Percentiles rank a stretch among this genome's conserved stretches.
Conservation (phyloP, 2,329 filamentous ascomycete genomes). For the Alternaria sp. region DNA sequence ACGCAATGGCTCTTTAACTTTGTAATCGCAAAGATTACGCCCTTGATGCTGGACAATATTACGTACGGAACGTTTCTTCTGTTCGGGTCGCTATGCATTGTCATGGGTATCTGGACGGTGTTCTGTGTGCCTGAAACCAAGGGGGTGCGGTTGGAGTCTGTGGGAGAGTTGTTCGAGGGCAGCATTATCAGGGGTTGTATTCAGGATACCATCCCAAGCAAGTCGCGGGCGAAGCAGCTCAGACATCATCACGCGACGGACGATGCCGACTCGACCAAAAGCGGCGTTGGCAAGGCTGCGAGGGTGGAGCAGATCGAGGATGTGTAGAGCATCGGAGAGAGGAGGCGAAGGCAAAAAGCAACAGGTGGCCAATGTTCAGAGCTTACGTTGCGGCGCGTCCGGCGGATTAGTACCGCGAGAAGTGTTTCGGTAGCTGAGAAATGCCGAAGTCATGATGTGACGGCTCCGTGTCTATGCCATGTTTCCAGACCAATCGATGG, state of each 20-base stretch:
- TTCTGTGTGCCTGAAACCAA: slow-evolving; percentile 57
- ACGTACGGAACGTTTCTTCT: slow-evolving; percentile 56
- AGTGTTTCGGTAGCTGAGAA: slow-evolving; percentile 3
- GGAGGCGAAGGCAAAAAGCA: slow-evolving; percentile 17
- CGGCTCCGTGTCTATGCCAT: neutral
- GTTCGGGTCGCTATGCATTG: slow-evolving; percentile 53
- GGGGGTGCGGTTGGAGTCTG: slow-evolving; percentile 53
- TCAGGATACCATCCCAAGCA: slow-evolving; percentile 50
- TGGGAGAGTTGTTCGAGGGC: slow-evolving; percentile 54
- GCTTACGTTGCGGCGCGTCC: slow-evolving; percentile 15
- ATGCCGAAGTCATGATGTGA: slow-evolving; percentile 8
- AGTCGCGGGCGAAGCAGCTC: slow-evolving; percentile 49
- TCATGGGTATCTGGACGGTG: slow-evolving; percentile 54
- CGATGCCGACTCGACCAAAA: slow-evolving; percentile 36
- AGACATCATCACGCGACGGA: slow-evolving; percentile 41
- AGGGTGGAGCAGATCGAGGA: slow-evolving; percentile 43
- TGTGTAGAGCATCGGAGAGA: slow-evolving; percentile 22
- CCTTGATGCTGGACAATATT: slow-evolving; percentile 54
- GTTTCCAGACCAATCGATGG: slow-evolving; percentile 4
- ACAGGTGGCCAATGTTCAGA: slow-evolving; percentile 6
- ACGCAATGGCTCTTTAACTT: slow-evolving; percentile 55
- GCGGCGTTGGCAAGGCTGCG: slow-evolving; percentile 27
- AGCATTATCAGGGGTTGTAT: slow-evolving; percentile 52
- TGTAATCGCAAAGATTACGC: slow-evolving; percentile 49
- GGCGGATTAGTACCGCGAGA: slow-evolving; percentile 10